phyloP scores from a whole-genome alignment of 192 early-diverging fungal genomes.

The Thoreauomyces humboldtii region DNA sequence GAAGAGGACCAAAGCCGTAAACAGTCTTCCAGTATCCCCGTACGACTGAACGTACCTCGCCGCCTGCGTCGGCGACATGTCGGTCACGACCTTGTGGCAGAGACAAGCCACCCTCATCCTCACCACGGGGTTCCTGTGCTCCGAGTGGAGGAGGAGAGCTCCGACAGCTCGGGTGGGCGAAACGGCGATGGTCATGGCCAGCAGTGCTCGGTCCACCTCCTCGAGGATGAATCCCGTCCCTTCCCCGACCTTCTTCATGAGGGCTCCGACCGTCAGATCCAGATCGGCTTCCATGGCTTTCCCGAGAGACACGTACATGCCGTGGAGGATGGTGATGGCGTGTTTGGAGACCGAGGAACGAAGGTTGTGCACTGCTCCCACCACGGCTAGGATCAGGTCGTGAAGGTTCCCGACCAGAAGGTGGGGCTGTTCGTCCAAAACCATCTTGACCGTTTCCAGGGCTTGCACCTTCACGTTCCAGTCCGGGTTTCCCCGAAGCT shows the following conservation, averaged over 20 bases:
- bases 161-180: conserved; percentile 13
- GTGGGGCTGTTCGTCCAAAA: conserved; percentile 3
- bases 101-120: conserved; percentile 21
- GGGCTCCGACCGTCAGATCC: conserved; percentile 24
- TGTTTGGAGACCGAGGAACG: conserved; percentile 32
- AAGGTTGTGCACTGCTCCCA: conserved; percentile 29
- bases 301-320: conserved; percentile 18
- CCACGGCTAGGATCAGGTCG: conserved; percentile 25
- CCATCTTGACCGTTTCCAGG: conserved; percentile 4
- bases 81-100: conserved; percentile 10
- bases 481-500: conserved; percentile 14
- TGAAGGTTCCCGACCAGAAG: conserved; percentile 7
- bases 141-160: conserved; percentile 19
- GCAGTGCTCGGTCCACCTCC: conserved; percentile 30
- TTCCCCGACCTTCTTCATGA: conserved; percentile 39
- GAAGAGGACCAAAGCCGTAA: conserved; percentile 25
- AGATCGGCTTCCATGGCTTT: conserved; percentile 33
- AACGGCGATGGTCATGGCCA: conserved; percentile 8
- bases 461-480: conserved; percentile 17
- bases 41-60: conserved; percentile 18
- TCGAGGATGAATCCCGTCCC: conserved; percentile 30
- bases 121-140: conserved; percentile 35
- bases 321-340: conserved; percentile 17
- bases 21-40: conserved; percentile 25
- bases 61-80: conserved; percentile 16